Evolutionary conservation across 2,329 filamentous ascomycete genomes (phyloP).

Genomic region (Beauveria sp.): DNA sequence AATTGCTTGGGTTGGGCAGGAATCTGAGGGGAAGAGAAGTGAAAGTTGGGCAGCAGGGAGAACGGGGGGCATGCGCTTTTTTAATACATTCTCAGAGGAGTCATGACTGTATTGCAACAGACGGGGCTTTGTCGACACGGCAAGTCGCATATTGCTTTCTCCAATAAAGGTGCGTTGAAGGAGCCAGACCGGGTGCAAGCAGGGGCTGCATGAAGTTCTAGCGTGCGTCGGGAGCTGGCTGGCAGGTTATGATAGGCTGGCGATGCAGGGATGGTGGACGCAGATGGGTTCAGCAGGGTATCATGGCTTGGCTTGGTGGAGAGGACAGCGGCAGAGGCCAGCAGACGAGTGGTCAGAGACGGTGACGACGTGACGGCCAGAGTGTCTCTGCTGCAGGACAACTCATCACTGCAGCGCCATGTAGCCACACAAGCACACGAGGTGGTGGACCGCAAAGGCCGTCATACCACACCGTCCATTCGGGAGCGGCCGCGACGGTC

Average conservation of each 20-base stretch:
- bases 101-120: not conserved
- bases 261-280: not conserved
- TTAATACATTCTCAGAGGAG: constrained; percentile 23
- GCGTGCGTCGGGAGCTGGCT: not conserved
- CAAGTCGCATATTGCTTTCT: constrained; percentile 1
- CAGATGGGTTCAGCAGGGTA: constrained; percentile 9
- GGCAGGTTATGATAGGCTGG: constrained; percentile 7
- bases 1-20: constrained; percentile 17
- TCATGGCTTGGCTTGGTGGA: constrained; percentile 11
- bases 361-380: constrained; percentile 5
- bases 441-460: not conserved
- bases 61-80: constrained; percentile 29
- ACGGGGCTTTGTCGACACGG: constrained; percentile 7
- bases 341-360: not conserved
- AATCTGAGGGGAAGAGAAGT: constrained; percentile 28
- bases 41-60: constrained; percentile 29
- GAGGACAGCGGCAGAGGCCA: not conserved
- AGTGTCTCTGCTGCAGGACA: constrained; percentile 12
- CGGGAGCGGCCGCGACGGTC: constrained; percentile 10
- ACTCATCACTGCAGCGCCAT: constrained; percentile 12
- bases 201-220: constrained; percentile 9
- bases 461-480: not conserved
- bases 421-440: not conserved
- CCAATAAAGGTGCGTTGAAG: constrained; percentile 9
- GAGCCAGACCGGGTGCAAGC: constrained; percentile 4